A percentile compares a stretch with the other conserved stretches of the same genome.
Conservation (phyloP, 1,284 basidiomycete species). For the Schizophyllum commune region DNA sequence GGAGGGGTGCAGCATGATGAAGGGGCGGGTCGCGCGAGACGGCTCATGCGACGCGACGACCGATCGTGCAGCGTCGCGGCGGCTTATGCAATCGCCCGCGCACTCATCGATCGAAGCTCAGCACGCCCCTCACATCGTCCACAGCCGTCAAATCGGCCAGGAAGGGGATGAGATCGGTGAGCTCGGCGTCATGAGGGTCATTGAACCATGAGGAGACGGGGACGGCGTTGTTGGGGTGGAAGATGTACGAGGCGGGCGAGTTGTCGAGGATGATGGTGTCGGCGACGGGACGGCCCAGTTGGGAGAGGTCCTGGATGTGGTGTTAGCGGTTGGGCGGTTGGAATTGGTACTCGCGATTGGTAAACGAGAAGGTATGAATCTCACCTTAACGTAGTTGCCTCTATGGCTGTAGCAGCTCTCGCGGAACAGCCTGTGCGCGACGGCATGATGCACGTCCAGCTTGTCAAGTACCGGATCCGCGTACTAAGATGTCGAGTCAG, state of each 20-base stretch:
- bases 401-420: constrained; percentile 99
- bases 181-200: constrained; percentile 94
- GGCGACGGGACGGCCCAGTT: constrained; percentile 86
- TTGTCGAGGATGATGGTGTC: constrained; percentile 99
- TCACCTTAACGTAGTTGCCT: constrained; percentile 97
- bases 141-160: constrained; percentile 80
- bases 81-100: not conserved
- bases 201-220: constrained; percentile 99
- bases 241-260: constrained; percentile 97
- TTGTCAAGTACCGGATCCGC: constrained; percentile 98
- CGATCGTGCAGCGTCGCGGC: too few species aligned
- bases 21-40: too few species aligned
- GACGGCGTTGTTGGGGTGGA: constrained; percentile 98
- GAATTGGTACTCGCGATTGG: too few species aligned
- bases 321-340: constrained; percentile 9
- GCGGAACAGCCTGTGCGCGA: constrained; percentile 90
- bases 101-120: constrained; percentile 22
- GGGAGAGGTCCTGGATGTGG: constrained; percentile 78
- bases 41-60: too few species aligned
- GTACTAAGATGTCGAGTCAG: constrained; percentile 47
- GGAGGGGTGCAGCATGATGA: too few species aligned
- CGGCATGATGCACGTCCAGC: constrained; percentile 86
- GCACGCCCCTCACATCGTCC: constrained; percentile 87
- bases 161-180: constrained; percentile 93
- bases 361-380: too few species aligned